A percentile compares a stretch with the other conserved stretches of the same genome.
These are phyloP conservation scores for Heterobasidion annosum DNA, from an alignment of 1,284 basidiomycete species.

Conservation along the genomic window DNA sequence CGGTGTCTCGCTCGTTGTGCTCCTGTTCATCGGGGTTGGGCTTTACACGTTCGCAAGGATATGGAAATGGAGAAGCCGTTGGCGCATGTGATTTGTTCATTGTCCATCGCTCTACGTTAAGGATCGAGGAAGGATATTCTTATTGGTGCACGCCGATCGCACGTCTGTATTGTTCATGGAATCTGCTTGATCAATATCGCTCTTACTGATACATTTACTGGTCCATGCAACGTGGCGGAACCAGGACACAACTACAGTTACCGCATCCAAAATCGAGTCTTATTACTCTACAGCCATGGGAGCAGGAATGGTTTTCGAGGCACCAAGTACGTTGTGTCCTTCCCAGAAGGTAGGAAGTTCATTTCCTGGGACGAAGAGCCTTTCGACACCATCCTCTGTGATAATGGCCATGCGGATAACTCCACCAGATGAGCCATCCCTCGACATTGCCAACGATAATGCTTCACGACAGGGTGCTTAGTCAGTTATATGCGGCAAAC, in stretches of 20 bases:
- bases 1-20: constrained; percentile 27
- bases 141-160: too few species aligned
- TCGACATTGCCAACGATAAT: constrained; percentile 90
- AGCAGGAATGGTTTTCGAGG: constrained; percentile 27
- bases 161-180: too few species aligned
- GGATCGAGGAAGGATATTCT: background rate
- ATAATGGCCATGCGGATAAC: constrained; percentile 97
- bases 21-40: constrained; percentile 24
- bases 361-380: constrained; percentile 93
- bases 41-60: constrained; percentile 40
- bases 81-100: background rate
- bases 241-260: too few species aligned
- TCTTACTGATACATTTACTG: too few species aligned
- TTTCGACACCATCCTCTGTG: constrained; percentile 84
- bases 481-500: background rate
- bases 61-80: constrained; percentile 27
- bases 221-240: too few species aligned
- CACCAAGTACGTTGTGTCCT: constrained; percentile 60
- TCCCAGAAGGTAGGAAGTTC: constrained; percentile 84
- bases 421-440: constrained; percentile 97
- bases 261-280: background rate
- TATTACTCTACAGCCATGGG: constrained; percentile 65
- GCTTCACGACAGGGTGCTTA: constrained; percentile 37
- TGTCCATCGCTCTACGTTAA: background rate
- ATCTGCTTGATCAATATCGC: too few species aligned